Conservation (phyloP, 176 grass and related monocot species). For the Poa annua region DNA sequence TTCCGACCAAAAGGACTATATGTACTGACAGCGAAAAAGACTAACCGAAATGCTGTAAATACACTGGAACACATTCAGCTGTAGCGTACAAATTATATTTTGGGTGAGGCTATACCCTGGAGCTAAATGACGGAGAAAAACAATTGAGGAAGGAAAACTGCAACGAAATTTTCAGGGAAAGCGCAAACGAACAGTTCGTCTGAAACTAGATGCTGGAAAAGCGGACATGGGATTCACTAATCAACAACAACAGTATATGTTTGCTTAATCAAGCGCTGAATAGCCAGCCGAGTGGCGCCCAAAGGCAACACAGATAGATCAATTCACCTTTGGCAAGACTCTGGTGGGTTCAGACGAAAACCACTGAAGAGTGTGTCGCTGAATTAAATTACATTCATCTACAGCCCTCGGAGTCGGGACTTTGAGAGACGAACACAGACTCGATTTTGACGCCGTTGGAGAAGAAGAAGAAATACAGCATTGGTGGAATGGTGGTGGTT, state of each 20-base stretch:
- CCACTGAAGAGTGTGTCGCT: neutral
- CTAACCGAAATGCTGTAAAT: too few species aligned
- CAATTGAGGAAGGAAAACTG: neutral
- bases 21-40: too few species aligned
- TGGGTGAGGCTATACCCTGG: neutral
- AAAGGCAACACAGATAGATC: neutral
- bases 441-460: neutral
- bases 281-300: too few species aligned
- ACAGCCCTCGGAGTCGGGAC: neutral
- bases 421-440: neutral
- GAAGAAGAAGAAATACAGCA: neutral
- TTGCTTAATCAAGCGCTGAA: too few species aligned
- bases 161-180: neutral
- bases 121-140: neutral
- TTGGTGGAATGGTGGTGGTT: too few species aligned
- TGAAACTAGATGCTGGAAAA: neutral
- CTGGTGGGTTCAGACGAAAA: neutral
- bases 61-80: neutral
- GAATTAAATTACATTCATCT: neutral
- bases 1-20: neutral
- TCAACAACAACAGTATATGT: neutral
- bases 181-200: neutral
- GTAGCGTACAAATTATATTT: neutral
- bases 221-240: neutral
- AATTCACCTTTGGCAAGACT: neutral